Conservation (phyloP, 2,329 filamentous ascomycete species). For the Nothophaeocryptopus gaeumannii region DNA sequence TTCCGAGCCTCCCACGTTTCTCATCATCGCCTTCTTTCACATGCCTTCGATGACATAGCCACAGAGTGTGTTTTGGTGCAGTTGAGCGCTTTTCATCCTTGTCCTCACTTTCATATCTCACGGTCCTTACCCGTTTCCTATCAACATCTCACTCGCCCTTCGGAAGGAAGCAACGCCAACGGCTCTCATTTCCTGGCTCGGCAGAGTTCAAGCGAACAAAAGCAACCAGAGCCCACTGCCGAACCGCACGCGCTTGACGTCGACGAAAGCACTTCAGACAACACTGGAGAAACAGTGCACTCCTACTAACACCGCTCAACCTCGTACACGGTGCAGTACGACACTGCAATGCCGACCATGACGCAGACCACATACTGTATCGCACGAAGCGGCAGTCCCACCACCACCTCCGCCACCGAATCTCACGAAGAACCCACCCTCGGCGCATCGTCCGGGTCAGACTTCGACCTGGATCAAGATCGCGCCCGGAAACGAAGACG, state of each 20-base stretch:
- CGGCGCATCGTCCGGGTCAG: conserved; percentile 36
- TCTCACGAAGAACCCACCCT: conserved; percentile 44
- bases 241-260: not conserved
- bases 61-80: not conserved
- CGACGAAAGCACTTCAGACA: too few relatives aligned
- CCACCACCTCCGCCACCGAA: conserved; percentile 7
- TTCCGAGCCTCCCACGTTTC: not conserved
- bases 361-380: conserved; percentile 19
- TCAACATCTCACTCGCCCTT: too few relatives aligned
- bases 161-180: too few relatives aligned
- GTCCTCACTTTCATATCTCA: not conserved
- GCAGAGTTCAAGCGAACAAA: not conserved
- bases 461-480: conserved; percentile 36
- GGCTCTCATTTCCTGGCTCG: not conserved
- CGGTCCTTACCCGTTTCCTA: not conserved
- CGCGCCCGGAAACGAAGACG: conserved; percentile 41
- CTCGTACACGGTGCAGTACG: not conserved
- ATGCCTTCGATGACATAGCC: not conserved
- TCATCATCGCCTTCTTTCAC: not conserved
- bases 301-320: not conserved
- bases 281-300: not conserved
- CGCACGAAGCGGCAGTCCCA: conserved; percentile 5
- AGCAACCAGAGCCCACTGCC: not conserved
- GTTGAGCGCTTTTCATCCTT: not conserved
- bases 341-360: conserved; percentile 10